Evolutionary conservation across 1,139 yeast genomes (phyloP).

Genomic region (Magnusiomyces tetraspermus): DNA sequence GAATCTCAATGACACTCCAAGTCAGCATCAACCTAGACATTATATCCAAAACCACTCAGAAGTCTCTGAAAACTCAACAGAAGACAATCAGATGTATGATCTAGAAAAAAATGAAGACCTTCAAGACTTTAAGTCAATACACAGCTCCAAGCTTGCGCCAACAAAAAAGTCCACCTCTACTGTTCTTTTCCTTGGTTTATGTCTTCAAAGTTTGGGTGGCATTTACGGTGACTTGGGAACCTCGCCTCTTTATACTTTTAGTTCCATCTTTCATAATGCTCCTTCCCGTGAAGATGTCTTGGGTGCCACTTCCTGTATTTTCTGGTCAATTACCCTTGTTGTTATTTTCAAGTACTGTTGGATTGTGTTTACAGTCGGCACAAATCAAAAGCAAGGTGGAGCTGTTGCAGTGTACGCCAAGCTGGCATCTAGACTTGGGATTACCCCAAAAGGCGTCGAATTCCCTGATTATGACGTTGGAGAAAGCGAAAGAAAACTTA

Average conservation of each 20-base stretch:
- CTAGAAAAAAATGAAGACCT: too few species aligned
- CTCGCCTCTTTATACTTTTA: constrained; percentile 46
- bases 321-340: constrained; percentile 46
- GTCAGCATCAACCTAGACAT: too few species aligned
- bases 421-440: constrained; percentile 40
- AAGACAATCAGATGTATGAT: too few species aligned
- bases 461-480: neutral
- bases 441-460: constrained; percentile 27
- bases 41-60: too few species aligned
- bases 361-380: constrained; percentile 42
- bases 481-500: neutral
- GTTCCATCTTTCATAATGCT: constrained; percentile 38
- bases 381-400: constrained; percentile 51
- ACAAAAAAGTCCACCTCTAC: too few species aligned
- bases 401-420: constrained; percentile 53
- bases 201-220: constrained; percentile 38
- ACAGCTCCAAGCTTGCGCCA: too few species aligned
- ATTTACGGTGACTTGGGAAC: constrained; percentile 57
- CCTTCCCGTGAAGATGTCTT: constrained; percentile 35
- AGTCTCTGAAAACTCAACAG: too few species aligned
- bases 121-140: too few species aligned
- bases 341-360: constrained; percentile 44
- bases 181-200: neutral
- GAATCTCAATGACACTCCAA: too few species aligned
- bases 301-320: constrained; percentile 46